Base-by-base conservation (phyloP, 228 moss, liverwort and hornwort genomes). In the Sphagnum fallax region DNA sequence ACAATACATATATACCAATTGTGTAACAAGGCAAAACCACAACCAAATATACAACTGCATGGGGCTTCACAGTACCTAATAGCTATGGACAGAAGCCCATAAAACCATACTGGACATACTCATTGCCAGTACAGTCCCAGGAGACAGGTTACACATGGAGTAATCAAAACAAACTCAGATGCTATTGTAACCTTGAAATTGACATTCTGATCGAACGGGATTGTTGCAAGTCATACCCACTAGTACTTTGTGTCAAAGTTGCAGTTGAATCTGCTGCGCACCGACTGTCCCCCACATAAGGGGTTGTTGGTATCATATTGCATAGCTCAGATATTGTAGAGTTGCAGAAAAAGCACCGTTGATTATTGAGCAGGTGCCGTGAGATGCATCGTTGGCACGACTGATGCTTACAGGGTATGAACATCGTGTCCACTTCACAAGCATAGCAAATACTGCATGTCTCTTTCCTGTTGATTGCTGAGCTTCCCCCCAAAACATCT, bases 291-390 rank as follows among this genome's bases (percentile, higher is more conserved):
- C 78, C 80, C 66, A 65, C 50, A 32, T 32, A 32, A 48, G 53
- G 71, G 55, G 55, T 55, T 8, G 72, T 72, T 49, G 78, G 51
- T 0, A 65, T 76, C 85, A 98, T 84, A 16, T 89, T 80, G 16
- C 88, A 79, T 52, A 98, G 64, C 52, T 83, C 87, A 53, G 80
- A 78, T 63, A 98, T 88, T 13, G 75, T 77, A 0, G 90, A 82
- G 63, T 92, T 92, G 86, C 98, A 98, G 76, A 98, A 98, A 68
- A 98, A 98, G 53, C 98, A 98, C 11, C 98, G 92, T 86, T 94
- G 94, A 73, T 94, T 98, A 82, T 98, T 98, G 65, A 98, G 74
- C 9, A 98, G 89, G 75, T 98, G 98, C 9, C 98, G 79, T 11
- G 98, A 91, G 55, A 98, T 94, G 63, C 98, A 98, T 4, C 94